Percentiles rank a stretch among this genome's conserved stretches.
Evolutionary conservation across 2,329 filamentous ascomycete genomes (phyloP).

Genomic region (Cladosporium sp.): DNA sequence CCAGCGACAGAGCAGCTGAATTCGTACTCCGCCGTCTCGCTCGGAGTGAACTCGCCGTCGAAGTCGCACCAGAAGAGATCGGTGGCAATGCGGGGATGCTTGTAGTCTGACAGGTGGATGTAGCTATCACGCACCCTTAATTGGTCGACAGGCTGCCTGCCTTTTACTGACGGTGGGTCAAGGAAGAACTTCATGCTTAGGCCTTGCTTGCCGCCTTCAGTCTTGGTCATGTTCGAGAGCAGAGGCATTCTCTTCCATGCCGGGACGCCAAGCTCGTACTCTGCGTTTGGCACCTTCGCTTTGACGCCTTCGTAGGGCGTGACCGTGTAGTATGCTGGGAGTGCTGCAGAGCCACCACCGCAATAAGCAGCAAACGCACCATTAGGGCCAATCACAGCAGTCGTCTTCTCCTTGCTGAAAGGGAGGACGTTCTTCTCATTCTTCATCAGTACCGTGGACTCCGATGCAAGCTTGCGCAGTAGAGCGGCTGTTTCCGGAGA

Average conservation of each 20-base stretch:
- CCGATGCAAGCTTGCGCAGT: constrained; percentile 23
- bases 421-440: constrained; percentile 62
- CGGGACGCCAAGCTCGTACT: constrained; percentile 22
- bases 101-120: constrained; percentile 48
- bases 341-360: constrained; percentile 29
- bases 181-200: constrained; percentile 41
- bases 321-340: constrained; percentile 30
- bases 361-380: constrained; percentile 56
- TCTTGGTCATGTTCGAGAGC: constrained; percentile 20
- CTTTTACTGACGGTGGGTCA: constrained; percentile 42
- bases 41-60: constrained; percentile 54
- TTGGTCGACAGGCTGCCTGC: constrained; percentile 48
- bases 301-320: constrained; percentile 28
- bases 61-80: constrained; percentile 38
- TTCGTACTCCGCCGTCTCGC: constrained; percentile 56
- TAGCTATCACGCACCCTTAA: constrained; percentile 36
- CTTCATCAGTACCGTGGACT: constrained; percentile 46
- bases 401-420: constrained; percentile 57
- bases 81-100: constrained; percentile 32
- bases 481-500: constrained; percentile 28
- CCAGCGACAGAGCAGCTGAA: constrained; percentile 62
- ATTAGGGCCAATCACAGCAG: constrained; percentile 72
- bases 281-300: constrained; percentile 18
- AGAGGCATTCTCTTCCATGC: constrained; percentile 27
- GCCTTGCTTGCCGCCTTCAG: constrained; percentile 19